These are phyloP conservation scores for Hanseniaspora valbyensis DNA, from an alignment of 805 yeast genomes.

Conservation along the genomic window DNA sequence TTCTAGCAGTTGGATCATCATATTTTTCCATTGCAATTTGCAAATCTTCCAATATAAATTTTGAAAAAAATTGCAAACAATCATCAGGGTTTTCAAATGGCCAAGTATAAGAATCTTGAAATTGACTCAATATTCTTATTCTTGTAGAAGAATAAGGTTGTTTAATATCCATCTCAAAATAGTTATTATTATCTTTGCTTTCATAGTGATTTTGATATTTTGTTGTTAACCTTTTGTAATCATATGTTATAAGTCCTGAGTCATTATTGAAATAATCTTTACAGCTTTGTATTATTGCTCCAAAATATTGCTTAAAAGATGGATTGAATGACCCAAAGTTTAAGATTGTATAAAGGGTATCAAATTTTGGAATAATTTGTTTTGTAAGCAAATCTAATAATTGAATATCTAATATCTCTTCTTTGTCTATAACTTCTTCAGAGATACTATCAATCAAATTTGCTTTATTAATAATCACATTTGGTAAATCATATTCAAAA, in stretches of 20 bases:
- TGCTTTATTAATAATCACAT: neutral
- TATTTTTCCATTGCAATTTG: neutral
- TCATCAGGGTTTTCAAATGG: constrained; percentile 6
- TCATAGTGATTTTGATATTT: neutral
- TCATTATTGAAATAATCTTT: neutral
- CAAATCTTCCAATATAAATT: constrained; percentile 7
- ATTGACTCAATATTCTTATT: constrained; percentile 6
- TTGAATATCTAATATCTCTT: neutral
- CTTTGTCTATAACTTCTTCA: neutral
- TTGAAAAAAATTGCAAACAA: constrained; percentile 5
- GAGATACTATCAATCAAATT: neutral
- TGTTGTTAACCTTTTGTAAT: neutral
- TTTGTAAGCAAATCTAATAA: neutral
- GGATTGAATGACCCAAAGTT: constrained; percentile 10
- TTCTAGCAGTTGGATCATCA: neutral
- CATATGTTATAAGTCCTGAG: neutral
- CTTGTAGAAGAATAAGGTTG: constrained; percentile 6
- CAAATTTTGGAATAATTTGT: constrained; percentile 1
- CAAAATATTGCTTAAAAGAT: neutral
- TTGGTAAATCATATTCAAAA: constrained; percentile 5
- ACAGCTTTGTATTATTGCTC: neutral
- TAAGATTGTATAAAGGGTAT: neutral
- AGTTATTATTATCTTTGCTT: neutral
- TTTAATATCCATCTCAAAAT: neutral
- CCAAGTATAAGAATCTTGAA: neutral